Percentiles rank a stretch among this genome's conserved stretches.
phyloP scores from a whole-genome alignment of 768 basidiomycete species.

The Podaxis sp. region DNA sequence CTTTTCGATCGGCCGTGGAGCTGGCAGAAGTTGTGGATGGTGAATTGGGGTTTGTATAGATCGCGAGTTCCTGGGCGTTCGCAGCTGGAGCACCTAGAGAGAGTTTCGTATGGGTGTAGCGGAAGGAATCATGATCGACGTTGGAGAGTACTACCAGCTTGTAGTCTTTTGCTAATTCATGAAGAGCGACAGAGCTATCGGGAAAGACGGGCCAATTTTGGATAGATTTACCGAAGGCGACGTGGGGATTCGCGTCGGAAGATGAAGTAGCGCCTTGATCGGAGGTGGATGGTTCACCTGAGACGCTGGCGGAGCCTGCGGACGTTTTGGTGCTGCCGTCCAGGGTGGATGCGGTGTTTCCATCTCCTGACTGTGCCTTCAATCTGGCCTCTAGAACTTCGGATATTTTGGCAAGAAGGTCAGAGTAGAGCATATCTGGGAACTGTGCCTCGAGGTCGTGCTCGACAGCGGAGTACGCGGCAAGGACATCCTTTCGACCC shows the following conservation, averaged over 20 bases:
- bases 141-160: slow-evolving; percentile 77
- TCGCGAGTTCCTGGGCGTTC: slow-evolving; percentile 20
- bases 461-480: slow-evolving; percentile 54
- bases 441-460: slow-evolving; percentile 54
- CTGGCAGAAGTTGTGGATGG: not conserved
- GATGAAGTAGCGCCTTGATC: slow-evolving; percentile 13
- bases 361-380: slow-evolving; percentile 27
- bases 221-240: slow-evolving; percentile 61
- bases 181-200: slow-evolving; percentile 63
- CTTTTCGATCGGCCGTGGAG: slow-evolving; percentile 2
- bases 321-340: slow-evolving; percentile 19
- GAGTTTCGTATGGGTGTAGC: slow-evolving; percentile 56
- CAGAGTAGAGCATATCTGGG: slow-evolving; percentile 59
- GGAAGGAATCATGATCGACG: slow-evolving; percentile 66
- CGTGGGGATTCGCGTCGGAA: slow-evolving; percentile 30
- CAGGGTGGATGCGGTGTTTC: slow-evolving; percentile 18
- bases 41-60: slow-evolving; percentile 31
- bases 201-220: slow-evolving; percentile 65
- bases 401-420: slow-evolving; percentile 55
- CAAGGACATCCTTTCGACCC: slow-evolving; percentile 51
- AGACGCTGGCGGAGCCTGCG: slow-evolving; percentile 12
- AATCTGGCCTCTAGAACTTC: slow-evolving; percentile 37
- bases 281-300: slow-evolving; percentile 20
- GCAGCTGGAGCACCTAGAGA: slow-evolving; percentile 35
- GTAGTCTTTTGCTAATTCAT: slow-evolving; percentile 57